Evolutionary conservation across 2,329 filamentous ascomycete species (phyloP).

Genomic region (Xylaria hypoxylon): DNA sequence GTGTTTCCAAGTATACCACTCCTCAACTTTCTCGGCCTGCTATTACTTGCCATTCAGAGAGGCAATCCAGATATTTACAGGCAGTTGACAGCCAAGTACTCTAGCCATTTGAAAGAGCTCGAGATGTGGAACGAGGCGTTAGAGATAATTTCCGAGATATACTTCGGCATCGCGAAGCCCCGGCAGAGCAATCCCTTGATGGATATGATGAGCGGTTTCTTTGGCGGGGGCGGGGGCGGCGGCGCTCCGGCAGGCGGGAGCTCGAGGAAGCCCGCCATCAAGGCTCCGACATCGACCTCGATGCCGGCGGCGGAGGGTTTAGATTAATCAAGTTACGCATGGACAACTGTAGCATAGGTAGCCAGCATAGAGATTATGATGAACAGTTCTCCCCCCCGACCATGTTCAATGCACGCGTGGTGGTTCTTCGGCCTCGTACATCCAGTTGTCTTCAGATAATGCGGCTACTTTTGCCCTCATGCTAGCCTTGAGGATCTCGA

Average conservation of each 20-base stretch:
- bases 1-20: slow-evolving; percentile 93
- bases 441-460: slow-evolving; percentile 88
- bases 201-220: slow-evolving; percentile 98
- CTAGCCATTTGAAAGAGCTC: slow-evolving; percentile 79
- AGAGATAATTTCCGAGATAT: slow-evolving; percentile 92
- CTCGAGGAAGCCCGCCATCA: slow-evolving; percentile 57
- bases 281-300: slow-evolving; percentile 60
- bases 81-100: slow-evolving; percentile 85
- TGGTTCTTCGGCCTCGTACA: slow-evolving; percentile 80
- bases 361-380: slow-evolving; percentile 27
- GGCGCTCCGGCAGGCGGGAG: slow-evolving; percentile 56
- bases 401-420: slow-evolving; percentile 37
- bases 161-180: slow-evolving; percentile 91
- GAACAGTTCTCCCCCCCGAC: slow-evolving; percentile 11
- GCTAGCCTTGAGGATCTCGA: slow-evolving; percentile 76
- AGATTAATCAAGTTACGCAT: slow-evolving; percentile 58
- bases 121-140: slow-evolving; percentile 84
- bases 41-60: slow-evolving; percentile 86
- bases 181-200: slow-evolving; percentile 91
- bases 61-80: slow-evolving; percentile 82
- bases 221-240: slow-evolving; percentile 87
- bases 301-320: slow-evolving; percentile 69
- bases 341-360: slow-evolving; percentile 30
- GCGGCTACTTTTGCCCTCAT: slow-evolving; percentile 78
- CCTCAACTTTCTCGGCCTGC: slow-evolving; percentile 89